These are phyloP conservation scores for Daedaleopsis nitida DNA, from an alignment of 768 basidiomycete species.

Conservation along the genomic window DNA sequence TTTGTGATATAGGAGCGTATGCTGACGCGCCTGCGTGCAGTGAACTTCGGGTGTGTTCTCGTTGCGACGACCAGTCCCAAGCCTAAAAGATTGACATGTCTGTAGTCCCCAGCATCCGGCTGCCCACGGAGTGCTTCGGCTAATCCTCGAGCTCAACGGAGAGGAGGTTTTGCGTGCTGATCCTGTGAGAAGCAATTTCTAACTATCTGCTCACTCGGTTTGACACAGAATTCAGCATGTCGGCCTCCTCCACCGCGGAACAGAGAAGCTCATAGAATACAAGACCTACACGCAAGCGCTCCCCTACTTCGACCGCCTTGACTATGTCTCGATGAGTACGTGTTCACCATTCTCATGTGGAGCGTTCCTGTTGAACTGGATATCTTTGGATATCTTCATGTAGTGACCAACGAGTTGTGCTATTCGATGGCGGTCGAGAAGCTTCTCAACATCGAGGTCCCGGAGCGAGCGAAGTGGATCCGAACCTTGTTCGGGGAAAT, in stretches of 20 bases:
- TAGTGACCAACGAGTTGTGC: conserved; percentile 98
- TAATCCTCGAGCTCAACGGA: conserved; percentile 97
- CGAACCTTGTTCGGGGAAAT: conserved; percentile 96
- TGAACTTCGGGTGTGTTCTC: conserved; percentile 82
- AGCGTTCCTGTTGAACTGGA: background rate
- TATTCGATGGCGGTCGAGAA: conserved; percentile 98
- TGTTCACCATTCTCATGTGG: background rate
- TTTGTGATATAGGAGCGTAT: conserved; percentile 1
- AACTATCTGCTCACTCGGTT: background rate
- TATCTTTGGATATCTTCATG: background rate
- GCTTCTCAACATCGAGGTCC: conserved; percentile 94
- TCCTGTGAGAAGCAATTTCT: conserved; percentile 52
- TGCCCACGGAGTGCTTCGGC: conserved; percentile 95
- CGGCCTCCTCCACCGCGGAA: conserved; percentile 94
- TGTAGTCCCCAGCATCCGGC: conserved; percentile 96
- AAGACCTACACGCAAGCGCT: conserved; percentile 98
- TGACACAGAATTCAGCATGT: conserved; percentile 61
- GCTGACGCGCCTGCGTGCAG: conserved; percentile 39
- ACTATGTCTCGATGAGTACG: conserved; percentile 99
- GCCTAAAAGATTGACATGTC: background rate
- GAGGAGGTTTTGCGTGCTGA: conserved; percentile 91
- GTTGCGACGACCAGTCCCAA: background rate
- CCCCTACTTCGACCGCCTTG: conserved; percentile 98
- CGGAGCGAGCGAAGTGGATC: conserved; percentile 98
- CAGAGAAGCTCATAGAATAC: conserved; percentile 98